These are phyloP conservation scores for Fusarium scirpi DNA, from an alignment of 2,329 filamentous ascomycete genomes.

Conservation along the genomic window DNA sequence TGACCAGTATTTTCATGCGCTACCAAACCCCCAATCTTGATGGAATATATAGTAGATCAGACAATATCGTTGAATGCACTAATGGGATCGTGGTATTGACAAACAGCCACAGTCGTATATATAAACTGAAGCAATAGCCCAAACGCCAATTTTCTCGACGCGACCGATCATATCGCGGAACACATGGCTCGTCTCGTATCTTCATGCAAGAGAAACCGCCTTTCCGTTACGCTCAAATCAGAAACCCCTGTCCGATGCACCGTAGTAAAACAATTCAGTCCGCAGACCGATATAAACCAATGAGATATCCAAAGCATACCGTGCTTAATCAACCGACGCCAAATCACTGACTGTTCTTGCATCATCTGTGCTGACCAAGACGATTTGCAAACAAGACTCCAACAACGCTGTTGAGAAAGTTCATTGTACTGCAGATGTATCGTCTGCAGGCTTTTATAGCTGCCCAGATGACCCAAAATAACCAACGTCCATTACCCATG, in stretches of 20 bases:
- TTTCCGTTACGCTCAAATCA: slow-evolving; percentile 27
- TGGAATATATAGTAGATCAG: neutral
- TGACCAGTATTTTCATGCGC: neutral
- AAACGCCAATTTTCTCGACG: slow-evolving; percentile 33
- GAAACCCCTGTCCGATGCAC: slow-evolving; percentile 22
- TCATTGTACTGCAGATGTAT: neutral
- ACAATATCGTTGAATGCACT: neutral
- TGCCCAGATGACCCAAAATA: neutral
- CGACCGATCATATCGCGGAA: slow-evolving; percentile 24
- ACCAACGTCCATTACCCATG: neutral
- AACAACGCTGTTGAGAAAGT: neutral
- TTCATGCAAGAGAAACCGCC: slow-evolving; percentile 32
- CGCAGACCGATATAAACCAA: slow-evolving; percentile 7
- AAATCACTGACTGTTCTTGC: neutral
- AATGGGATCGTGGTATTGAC: slow-evolving; percentile 11
- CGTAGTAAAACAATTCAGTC: slow-evolving; percentile 15
- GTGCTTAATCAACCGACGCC: neutral
- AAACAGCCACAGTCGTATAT: slow-evolving; percentile 24
- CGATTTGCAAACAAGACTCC: neutral
- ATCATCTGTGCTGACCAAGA: neutral
- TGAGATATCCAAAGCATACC: neutral
- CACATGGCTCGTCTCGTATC: slow-evolving; percentile 26
- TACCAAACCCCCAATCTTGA: neutral
- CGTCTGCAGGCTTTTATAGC: neutral
- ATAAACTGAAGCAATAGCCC: slow-evolving; percentile 5